Base-by-base conservation (phyloP, 2,329 filamentous ascomycete genomes). In the Grosmannia huntii region DNA sequence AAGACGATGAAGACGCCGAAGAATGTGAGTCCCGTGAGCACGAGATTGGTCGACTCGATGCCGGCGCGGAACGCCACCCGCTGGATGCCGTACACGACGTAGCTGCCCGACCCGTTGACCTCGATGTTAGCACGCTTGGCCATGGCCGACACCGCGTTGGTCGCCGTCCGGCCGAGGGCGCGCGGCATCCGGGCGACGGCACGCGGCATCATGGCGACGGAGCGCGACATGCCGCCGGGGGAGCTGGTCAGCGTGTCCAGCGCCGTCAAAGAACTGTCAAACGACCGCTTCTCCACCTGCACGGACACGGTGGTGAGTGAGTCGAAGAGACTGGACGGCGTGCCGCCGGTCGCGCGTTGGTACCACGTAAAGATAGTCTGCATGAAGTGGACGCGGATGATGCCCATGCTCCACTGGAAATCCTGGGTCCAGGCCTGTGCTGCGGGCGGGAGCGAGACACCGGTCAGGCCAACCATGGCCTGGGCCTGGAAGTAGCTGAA, bases 321-420 rank as follows among this genome's bases (percentile, higher is more conserved):
- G 59, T 87, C 85, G 55, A 94, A 80, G 49, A 90, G 76, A 19
- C 82, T 87, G 1, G 87, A 83, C 5, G 89, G 87, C 16, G 80
- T 87, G 62, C 89, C 89, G 56, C 89, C 89, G 1, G 89, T 95
- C 2, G 89, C 80, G 60, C 89, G 85, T 72, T 92, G 89, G 71
- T 95, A 95, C 89, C 89, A 95, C 36, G 88, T 91, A 59, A 87
- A 85, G 66, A 94, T 85, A 23, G 75, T 76, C 71, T 95, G 87
- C 70, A 95, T 77, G 71, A 94, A 94, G 38, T 76, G 74, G 57
- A 94, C 79, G 56, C 82, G 82, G 68, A 95, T 92, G 64, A 95
- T 89, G 65, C 89, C 89, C 87, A 95, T 90, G 67, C 84, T 89
- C 89, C 89, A 95, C 69, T 90, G 85, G 76, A 95, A 94, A 71